Percentiles rank a stretch among this genome's conserved stretches.
Conservation (phyloP, 225 moss, liverwort and hornwort species). For the Antitrichia curtipendula region DNA sequence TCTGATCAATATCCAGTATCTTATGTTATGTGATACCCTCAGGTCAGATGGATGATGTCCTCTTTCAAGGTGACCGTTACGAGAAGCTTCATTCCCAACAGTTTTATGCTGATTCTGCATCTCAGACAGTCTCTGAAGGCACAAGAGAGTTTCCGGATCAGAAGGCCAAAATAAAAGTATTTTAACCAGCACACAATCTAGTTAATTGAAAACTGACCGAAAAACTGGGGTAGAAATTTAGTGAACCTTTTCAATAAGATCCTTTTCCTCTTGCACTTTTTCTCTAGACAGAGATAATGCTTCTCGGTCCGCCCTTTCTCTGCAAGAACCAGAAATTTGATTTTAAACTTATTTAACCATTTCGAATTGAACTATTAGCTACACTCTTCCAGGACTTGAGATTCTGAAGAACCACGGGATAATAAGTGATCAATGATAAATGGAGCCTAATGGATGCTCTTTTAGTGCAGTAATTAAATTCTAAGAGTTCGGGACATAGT, state of each 20-base stretch:
- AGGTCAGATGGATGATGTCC: constrained; percentile 10
- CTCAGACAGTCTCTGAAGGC: constrained; percentile 16
- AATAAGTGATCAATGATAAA: neutral
- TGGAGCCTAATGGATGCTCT: neutral
- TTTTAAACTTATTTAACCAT: neutral
- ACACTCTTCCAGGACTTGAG: neutral
- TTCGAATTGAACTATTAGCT: neutral
- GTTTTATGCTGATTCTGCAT: constrained; percentile 6
- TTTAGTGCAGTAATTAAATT: neutral
- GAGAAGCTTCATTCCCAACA: constrained; percentile 5
- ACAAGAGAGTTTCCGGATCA: neutral
- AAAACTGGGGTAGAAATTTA: neutral
- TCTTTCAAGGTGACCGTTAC: neutral
- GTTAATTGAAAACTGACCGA: neutral
- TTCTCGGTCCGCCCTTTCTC: constrained; percentile 64
- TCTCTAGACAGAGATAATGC: constrained; percentile 39
- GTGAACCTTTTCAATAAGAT: constrained; percentile 34
- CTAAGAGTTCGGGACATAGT: neutral
- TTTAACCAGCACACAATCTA: neutral
- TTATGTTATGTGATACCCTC: constrained; percentile 1
- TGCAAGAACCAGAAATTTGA: constrained; percentile 1
- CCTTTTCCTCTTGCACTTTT: constrained; percentile 52
- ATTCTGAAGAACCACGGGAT: neutral
- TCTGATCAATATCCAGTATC: neutral
- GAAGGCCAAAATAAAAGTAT: neutral